Conservation (phyloP, 192 early-diverging fungal genomes). For the Podila epicladia region DNA sequence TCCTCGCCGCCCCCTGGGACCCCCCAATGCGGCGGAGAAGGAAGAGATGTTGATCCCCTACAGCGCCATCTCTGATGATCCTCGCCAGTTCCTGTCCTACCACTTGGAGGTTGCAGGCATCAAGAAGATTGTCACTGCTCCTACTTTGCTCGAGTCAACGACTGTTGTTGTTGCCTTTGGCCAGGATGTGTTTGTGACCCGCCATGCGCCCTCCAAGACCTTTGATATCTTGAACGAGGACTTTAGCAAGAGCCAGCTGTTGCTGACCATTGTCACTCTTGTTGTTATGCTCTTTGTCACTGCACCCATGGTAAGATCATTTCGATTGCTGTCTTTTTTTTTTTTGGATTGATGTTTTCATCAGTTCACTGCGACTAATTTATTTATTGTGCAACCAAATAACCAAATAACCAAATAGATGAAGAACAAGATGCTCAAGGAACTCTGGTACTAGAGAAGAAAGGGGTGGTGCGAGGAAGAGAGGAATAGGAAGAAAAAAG, state of each 20-base stretch:
- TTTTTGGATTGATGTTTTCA: neutral
- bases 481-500: neutral
- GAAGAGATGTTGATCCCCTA: slow-evolving; percentile 91
- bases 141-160: slow-evolving; percentile 93
- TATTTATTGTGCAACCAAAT: neutral
- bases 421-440: slow-evolving; percentile 42
- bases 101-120: slow-evolving; percentile 72
- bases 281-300: slow-evolving; percentile 77
- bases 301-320: slow-evolving; percentile 71
- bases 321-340: neutral
- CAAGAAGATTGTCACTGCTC: slow-evolving; percentile 71
- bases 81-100: slow-evolving; percentile 83
- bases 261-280: slow-evolving; percentile 85
- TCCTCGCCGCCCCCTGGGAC: slow-evolving; percentile 75
- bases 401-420: slow-evolving; percentile 2
- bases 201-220: slow-evolving; percentile 83
- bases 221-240: slow-evolving; percentile 95
- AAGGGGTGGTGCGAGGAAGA: neutral
- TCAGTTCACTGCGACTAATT: neutral
- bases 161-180: slow-evolving; percentile 90
- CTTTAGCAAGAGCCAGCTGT: slow-evolving; percentile 88
- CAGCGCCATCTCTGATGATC: slow-evolving; percentile 77
- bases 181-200: slow-evolving; percentile 90
- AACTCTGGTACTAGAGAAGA: slow-evolving; percentile 36
- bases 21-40: slow-evolving; percentile 82